Conservation (phyloP, 257 asterid species). For the Przewalskia tangutica region DNA sequence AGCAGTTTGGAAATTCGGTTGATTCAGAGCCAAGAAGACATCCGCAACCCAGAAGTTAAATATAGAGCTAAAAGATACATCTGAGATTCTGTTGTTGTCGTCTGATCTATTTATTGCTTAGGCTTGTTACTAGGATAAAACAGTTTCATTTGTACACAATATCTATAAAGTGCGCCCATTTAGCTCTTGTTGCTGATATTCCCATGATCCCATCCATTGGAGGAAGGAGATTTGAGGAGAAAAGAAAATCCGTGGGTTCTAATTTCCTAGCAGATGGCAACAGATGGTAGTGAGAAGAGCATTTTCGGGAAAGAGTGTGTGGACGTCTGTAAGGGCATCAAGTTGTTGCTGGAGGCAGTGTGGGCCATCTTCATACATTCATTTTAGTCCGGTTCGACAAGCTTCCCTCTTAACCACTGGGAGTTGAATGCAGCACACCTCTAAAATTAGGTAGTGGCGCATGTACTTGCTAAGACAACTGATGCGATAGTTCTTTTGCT, state of each 20-base stretch:
- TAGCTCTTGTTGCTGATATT: background rate
- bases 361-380: background rate
- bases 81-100: constrained; percentile 7
- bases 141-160: background rate
- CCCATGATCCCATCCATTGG: background rate
- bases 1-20: constrained; percentile 94
- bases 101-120: background rate
- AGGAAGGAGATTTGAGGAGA: background rate
- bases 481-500: background rate
- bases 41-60: constrained; percentile 81
- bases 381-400: background rate
- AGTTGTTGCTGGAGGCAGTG: background rate
- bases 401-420: background rate
- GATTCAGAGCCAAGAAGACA: constrained; percentile 82
- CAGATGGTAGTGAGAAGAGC: background rate
- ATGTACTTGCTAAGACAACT: no score
- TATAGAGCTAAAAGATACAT: constrained; percentile 59
- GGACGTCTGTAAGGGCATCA: background rate
- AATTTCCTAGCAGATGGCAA: background rate
- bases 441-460: no score
- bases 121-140: background rate
- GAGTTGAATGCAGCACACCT: background rate
- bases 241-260: background rate
- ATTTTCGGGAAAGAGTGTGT: background rate
- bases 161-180: background rate